A percentile compares a stretch with the other conserved stretches of the same genome.
phyloP scores from a whole-genome alignment of 2,329 filamentous ascomycete genomes.

The Calonectria hawksworthii region DNA sequence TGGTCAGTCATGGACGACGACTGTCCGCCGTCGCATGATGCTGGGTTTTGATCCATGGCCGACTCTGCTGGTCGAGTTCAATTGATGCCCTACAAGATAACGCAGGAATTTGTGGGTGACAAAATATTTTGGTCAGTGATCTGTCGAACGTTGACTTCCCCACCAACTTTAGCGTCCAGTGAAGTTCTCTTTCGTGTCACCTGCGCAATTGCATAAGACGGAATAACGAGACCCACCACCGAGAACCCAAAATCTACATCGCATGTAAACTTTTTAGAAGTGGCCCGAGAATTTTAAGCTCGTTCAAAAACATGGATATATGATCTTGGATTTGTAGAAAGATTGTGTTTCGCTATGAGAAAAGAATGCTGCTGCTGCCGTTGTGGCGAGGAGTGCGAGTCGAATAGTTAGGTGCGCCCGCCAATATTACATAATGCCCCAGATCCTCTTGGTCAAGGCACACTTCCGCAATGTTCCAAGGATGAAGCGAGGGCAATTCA shows the following conservation, averaged over 20 bases:
- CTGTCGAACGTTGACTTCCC: not conserved
- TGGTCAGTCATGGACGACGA: conserved; percentile 4
- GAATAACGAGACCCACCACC: not conserved
- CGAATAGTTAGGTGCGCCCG: too few species aligned
- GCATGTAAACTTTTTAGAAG: not conserved
- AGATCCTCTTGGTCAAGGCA: not conserved
- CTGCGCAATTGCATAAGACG: not conserved
- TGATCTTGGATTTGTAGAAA: not conserved
- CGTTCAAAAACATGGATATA: not conserved
- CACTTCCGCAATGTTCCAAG: not conserved
- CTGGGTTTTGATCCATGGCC: not conserved
- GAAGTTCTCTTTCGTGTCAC: not conserved
- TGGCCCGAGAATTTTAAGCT: not conserved
- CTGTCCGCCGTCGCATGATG: not conserved
- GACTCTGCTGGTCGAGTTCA: not conserved
- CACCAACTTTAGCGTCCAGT: not conserved
- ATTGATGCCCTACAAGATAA: not conserved
- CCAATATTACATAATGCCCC: too few species aligned
- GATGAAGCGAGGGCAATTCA: not conserved
- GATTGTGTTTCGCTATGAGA: not conserved
- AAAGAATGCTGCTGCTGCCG: not conserved
- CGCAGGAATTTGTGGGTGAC: not conserved
- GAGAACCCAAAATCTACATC: not conserved
- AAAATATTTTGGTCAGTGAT: not conserved
- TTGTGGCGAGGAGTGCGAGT: too few species aligned